Evolutionary conservation across 148 eudicot genomes (phyloP), one percentile per base, ranked within the genome.

Genomic region (Rhododendron simsii): DNA sequence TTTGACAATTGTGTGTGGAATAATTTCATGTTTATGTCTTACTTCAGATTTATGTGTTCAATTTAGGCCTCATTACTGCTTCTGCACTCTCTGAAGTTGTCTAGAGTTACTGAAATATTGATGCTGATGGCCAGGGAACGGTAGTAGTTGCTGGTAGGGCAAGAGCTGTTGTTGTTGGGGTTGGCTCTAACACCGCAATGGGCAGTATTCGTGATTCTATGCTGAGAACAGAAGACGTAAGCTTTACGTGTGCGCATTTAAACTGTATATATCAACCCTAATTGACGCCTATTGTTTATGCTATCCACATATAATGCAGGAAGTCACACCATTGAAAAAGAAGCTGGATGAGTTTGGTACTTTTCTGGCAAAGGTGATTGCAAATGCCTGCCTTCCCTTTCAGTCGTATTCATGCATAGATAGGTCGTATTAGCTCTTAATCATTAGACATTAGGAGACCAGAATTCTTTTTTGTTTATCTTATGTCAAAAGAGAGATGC

Each of bases 171-270:
- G 99, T 97, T 69, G 91, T 92, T 91, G 98, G 98, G 65, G 98
- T 95, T 90, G 99, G 99, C 85, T 95, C 98, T 81, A 97, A 95
- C 87, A 97, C 99, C 81, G 99, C 99, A 33, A 97, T 97, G 98
- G 99, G 99, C 83, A 97, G 93, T 92, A 97, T 97, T 91, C 99
- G 98, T 30, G 98, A 97, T 90, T 95, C 99, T 74, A 97, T 97
- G 99, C 90, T 97, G 88, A 94, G 86, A 78, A 97, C 99, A 1
- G 99, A 97, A 86, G 99, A 97, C 86, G 99, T 97, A 89, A 92
- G 95, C 71, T 84, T 81, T 80, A 45, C 82, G 15, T 50, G 10
- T 65, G 65, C 20, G 67, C 74, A 16, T 73, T 47, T 51, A 12
- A 21, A 78, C 13, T 11, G 11, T 79, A 21, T 9, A n/a, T 30